Base-by-base conservation (phyloP, 2,329 filamentous ascomycete species). In the Fusarium stilboides region DNA sequence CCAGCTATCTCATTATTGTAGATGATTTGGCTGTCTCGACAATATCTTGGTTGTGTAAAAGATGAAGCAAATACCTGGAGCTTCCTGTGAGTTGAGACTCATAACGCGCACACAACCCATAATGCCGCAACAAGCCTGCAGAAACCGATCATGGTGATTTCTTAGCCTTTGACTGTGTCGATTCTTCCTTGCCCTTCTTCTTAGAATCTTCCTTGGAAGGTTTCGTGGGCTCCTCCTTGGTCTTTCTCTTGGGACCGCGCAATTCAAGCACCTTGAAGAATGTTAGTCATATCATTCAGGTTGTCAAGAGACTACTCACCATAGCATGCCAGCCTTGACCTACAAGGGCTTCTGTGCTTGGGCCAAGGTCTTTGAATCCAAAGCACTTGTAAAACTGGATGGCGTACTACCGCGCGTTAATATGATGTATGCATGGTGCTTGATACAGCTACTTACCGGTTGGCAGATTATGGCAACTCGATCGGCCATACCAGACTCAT, bases 281-380 rank as follows among this genome's bases (percentile, higher is more conserved):
- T 47, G 40, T 72, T 14, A 70, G 43, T 24, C 26, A 19, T 10
- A 15, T 33, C 12, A 10, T 20, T n/a, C 33, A 36, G 62, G 46
- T 5, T 6, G 12, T 10, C 4, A 9, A 33, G 19, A 33, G 6
- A 20, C 26, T 31, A 37, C 84, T 78, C 78, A 94, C 92, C 92
- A 97, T 89, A 77, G 96, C 90, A 71, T 88, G 85, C 94, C 94
- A 97, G 19, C 89, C 90, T 33, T 93, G 92, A 37, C 93, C 93
- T 20, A 90, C 92, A 80, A 94, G 94, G 60, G 87, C 84, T 51
- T 88, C 91, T 62, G 87, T 81, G 78, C 93, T 96, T 50, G 85
- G 82, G 0, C 94, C 93, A 31, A 85, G 79, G 71, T 91, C 88
- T 70, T 83, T 82, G 77, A 96, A 97, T 1, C 93, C 89, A 70